phyloP scores from a whole-genome alignment of 768 basidiomycete genomes.

The Hirschioporus abietinus region DNA sequence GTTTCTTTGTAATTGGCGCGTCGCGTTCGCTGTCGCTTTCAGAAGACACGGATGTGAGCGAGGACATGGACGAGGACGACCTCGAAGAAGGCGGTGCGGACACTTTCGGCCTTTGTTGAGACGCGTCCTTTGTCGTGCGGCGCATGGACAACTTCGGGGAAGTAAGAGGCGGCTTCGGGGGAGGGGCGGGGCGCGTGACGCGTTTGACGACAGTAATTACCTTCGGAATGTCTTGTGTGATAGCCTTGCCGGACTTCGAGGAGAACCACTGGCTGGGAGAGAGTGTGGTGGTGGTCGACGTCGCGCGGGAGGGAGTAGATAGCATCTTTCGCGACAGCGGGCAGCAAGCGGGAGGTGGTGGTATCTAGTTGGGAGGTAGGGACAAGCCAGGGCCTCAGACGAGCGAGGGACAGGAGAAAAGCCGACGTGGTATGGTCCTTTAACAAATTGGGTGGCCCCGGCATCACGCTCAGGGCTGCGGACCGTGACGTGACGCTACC shows the following conservation, averaged over 20 bases:
- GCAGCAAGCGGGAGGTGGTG: conserved; percentile 6
- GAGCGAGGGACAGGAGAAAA: neutral
- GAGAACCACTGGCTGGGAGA: conserved; percentile 3
- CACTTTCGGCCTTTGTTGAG: neutral
- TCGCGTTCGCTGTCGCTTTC: neutral
- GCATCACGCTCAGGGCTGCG: conserved; percentile 1
- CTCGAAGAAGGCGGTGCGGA: neutral
- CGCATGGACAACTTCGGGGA: conserved; percentile 6
- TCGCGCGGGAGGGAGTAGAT: conserved; percentile 6
- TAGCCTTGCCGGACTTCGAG: neutral
- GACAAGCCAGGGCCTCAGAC: neutral
- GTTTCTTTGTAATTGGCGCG: neutral
- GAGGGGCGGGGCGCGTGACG: conserved; percentile 8
- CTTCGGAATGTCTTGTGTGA: neutral
- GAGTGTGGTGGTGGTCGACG: neutral
- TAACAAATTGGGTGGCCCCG: neutral
- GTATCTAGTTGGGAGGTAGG: neutral
- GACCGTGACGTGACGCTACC: neutral
- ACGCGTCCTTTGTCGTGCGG: conserved; percentile 8
- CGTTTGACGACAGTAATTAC: conserved; percentile 5
- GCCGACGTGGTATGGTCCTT: neutral
- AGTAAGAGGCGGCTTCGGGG: conserved; percentile 5
- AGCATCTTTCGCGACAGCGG: conserved; percentile 8
- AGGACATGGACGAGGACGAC: neutral
- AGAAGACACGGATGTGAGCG: neutral